phyloP scores from a whole-genome alignment of 164 flowering plant genomes.

The Hamamelis virginiana region DNA sequence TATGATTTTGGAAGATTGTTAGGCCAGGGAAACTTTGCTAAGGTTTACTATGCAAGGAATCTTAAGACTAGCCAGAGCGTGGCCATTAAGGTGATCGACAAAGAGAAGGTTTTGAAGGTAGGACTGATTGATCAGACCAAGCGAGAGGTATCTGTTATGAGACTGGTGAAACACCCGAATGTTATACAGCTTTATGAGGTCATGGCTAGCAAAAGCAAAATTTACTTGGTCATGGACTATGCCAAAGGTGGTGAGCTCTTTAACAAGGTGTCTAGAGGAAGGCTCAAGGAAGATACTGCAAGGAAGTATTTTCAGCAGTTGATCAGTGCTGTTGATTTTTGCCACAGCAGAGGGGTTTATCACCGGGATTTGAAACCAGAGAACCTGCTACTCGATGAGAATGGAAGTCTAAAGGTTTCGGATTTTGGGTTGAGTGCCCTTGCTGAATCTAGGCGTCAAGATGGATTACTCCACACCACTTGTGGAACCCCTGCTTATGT shows the following conservation, averaged over 20 bases:
- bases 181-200: conserved; percentile 51
- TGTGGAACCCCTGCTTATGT: conserved; percentile 69
- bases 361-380: conserved; percentile 62
- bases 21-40: conserved; percentile 60
- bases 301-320: conserved; percentile 50
- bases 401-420: conserved; percentile 45
- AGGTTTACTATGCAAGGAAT: conserved; percentile 47
- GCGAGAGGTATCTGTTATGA: conserved; percentile 54
- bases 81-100: conserved; percentile 59
- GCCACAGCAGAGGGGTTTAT: conserved; percentile 58
- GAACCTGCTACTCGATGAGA: conserved; percentile 51
- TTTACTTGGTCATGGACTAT: conserved; percentile 50
- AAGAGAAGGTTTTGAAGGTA: conserved; percentile 46
- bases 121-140: conserved; percentile 52
- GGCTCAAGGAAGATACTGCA: conserved; percentile 42
- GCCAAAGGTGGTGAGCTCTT: conserved; percentile 66
- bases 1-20: conserved; percentile 52
- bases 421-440: conserved; percentile 65
- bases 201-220: conserved; percentile 55
- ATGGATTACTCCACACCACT: conserved; percentile 55
- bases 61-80: conserved; percentile 38
- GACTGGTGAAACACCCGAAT: conserved; percentile 40
- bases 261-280: conserved; percentile 46
- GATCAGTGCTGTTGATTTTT: conserved; percentile 45
- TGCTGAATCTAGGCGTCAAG: conserved; percentile 35